These are phyloP conservation scores for Dendrobium chrysotoxum DNA, from an alignment of 106 monocot species.

Conservation along the genomic window DNA sequence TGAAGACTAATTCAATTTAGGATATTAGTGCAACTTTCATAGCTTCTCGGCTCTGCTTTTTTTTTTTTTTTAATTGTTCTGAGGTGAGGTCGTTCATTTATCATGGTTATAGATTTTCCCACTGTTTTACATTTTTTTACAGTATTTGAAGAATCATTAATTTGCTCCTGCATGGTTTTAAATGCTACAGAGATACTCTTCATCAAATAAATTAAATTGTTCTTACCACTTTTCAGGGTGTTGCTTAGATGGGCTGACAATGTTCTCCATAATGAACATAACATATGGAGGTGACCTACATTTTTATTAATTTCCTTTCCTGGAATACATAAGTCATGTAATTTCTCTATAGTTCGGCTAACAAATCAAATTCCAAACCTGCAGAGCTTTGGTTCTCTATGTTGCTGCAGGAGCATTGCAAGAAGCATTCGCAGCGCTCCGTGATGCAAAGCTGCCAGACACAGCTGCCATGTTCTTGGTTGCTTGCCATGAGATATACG, in stretches of 20 bases:
- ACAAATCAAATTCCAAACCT: background rate
- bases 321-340: background rate
- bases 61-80: no score
- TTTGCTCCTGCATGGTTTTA: background rate
- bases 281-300: constrained; percentile 80
- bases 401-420: constrained; percentile 86
- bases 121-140: background rate
- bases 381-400: constrained; percentile 81
- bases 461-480: constrained; percentile 94
- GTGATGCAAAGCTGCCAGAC: constrained; percentile 72
- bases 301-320: background rate
- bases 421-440: constrained; percentile 79
- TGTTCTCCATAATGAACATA: constrained; percentile 73
- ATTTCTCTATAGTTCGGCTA: background rate
- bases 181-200: background rate
- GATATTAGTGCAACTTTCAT: no score
- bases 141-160: background rate
- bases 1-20: no score
- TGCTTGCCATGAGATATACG: constrained; percentile 89
- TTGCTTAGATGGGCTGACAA: constrained; percentile 88
- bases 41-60: no score
- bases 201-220: background rate
- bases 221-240: constrained; percentile 42
- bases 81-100: no score
- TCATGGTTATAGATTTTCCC: background rate